Percentiles rank a stretch among this genome's conserved stretches.
These are phyloP conservation scores for Naematelia aurantialba DNA, from an alignment of 768 basidiomycete genomes.

Conservation along the genomic window DNA sequence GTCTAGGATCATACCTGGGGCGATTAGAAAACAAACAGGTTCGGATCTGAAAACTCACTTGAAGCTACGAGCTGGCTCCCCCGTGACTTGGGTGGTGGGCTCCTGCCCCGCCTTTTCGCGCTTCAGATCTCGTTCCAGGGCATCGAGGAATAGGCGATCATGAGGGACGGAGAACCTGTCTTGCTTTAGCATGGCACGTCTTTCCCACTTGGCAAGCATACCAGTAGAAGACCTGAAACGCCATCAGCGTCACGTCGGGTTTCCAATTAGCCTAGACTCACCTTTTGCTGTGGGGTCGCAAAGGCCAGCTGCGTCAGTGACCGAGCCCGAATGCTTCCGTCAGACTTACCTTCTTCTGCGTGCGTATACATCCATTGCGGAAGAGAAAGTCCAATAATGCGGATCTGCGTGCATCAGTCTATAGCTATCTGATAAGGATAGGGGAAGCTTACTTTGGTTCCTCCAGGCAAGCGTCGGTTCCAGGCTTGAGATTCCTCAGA, in stretches of 20 bases:
- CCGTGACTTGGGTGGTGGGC: constrained; percentile 68
- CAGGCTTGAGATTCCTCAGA: constrained; percentile 87
- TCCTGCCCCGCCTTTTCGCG: constrained; percentile 87
- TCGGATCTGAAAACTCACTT: constrained; percentile 45
- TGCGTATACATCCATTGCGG: constrained; percentile 94
- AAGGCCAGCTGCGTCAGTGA: not conserved
- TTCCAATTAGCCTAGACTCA: constrained; percentile 3
- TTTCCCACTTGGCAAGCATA: constrained; percentile 51
- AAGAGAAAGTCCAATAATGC: constrained; percentile 89
- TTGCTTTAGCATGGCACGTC: not conserved
- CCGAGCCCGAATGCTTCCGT: not conserved
- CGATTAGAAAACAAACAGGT: not conserved
- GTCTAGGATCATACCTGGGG: constrained; percentile 68
- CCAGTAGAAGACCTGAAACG: constrained; percentile 90
- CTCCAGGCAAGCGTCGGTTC: constrained; percentile 84
- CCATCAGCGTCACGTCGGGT: not conserved
- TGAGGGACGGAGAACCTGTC: constrained; percentile 93
- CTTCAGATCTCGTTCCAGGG: constrained; percentile 91
- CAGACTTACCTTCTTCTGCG: constrained; percentile 76
- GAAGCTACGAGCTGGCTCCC: constrained; percentile 85
- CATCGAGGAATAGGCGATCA: constrained; percentile 93
- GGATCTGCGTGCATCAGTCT: constrained; percentile 57
- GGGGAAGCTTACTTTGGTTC: constrained; percentile 69
- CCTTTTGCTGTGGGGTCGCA: constrained; percentile 33
- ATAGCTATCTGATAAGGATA: not conserved